phyloP scores from a whole-genome alignment of 805 yeast genomes.

The Blastobotrys terrestris region DNA sequence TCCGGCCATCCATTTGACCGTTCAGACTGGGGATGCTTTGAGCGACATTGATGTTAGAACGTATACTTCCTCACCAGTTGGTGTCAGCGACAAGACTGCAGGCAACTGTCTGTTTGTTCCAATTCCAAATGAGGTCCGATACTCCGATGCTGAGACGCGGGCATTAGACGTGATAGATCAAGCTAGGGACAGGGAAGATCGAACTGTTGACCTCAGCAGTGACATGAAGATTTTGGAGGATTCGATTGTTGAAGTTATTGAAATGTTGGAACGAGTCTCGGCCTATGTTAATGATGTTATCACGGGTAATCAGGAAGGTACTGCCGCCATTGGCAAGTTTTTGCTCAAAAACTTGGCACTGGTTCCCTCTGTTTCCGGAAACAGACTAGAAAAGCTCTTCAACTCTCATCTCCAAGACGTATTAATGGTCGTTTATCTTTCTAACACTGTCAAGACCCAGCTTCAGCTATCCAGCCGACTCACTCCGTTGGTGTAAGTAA shows the following conservation, averaged over 20 bases:
- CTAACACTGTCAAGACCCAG: slow-evolving; percentile 80
- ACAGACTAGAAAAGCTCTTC: slow-evolving; percentile 53
- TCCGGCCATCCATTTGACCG: slow-evolving; percentile 75
- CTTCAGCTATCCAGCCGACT: slow-evolving; percentile 71
- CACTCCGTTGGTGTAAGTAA: slow-evolving; percentile 43
- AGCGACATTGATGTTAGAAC: slow-evolving; percentile 46
- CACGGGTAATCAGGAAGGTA: slow-evolving; percentile 24
- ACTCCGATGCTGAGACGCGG: slow-evolving; percentile 47
- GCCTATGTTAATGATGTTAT: slow-evolving; percentile 29
- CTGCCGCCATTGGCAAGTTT: slow-evolving; percentile 53
- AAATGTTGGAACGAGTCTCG: slow-evolving; percentile 35
- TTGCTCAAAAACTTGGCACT: slow-evolving; percentile 43
- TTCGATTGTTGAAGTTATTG: slow-evolving; percentile 33
- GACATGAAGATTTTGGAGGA: slow-evolving; percentile 31
- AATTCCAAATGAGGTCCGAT: slow-evolving; percentile 57
- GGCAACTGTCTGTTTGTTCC: slow-evolving; percentile 65
- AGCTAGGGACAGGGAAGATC: slow-evolving; percentile 29
- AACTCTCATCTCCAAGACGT: slow-evolving; percentile 73
- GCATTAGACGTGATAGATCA: slow-evolving; percentile 30
- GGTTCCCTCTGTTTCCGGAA: slow-evolving; percentile 38
- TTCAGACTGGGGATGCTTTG: slow-evolving; percentile 49
- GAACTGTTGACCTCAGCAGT: slow-evolving; percentile 28
- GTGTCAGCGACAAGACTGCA: slow-evolving; percentile 38
- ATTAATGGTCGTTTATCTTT: slow-evolving; percentile 72
- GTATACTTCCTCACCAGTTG: slow-evolving; percentile 74